Percentiles rank a stretch among this genome's conserved stretches.
Conservation (phyloP, 2,329 filamentous ascomycete genomes). For the Drechslerella coelobrocha region DNA sequence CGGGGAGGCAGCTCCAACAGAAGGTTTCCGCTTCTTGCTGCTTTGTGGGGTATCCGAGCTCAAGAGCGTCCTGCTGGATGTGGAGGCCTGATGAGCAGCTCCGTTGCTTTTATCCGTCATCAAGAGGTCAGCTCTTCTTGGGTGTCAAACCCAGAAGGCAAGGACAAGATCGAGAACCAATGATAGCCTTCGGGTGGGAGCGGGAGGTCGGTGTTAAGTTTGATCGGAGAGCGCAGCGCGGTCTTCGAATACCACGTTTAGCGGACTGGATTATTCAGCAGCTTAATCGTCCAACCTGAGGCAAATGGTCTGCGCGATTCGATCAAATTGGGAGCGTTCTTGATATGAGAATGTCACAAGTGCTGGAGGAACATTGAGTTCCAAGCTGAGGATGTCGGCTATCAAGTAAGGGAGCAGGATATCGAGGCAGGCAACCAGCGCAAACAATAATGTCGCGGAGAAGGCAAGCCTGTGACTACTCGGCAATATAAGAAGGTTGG, state of each 20-base stretch:
- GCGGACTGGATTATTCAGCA: slow-evolving; percentile 11
- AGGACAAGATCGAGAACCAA: background rate
- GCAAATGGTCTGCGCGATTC: background rate
- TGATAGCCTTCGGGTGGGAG: slow-evolving; percentile 8
- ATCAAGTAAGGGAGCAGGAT: background rate
- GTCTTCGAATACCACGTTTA: background rate
- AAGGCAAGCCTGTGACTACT: no score
- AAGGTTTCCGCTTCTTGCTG: slow-evolving; percentile 46
- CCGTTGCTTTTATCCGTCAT: slow-evolving; percentile 42
- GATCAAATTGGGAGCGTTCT: background rate
- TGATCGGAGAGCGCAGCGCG: background rate
- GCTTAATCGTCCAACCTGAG: background rate
- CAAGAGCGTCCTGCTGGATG: slow-evolving; percentile 31
- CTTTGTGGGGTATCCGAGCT: slow-evolving; percentile 21
- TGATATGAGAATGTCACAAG: no score
- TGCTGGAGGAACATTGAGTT: no score
- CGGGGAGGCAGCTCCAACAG: slow-evolving; percentile 18
- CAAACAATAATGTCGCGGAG: no score
- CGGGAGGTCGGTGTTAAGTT: slow-evolving; percentile 2
- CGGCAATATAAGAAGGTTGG: no score
- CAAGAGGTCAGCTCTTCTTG: slow-evolving; percentile 33
- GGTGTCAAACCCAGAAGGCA: slow-evolving; percentile 18
- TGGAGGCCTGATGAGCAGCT: slow-evolving; percentile 38
- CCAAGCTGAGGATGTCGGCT: background rate
- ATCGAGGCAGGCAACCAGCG: no score